Evolutionary conservation across 176 grass and related monocot species (phyloP).

Genomic region (Aegilops tauschii): DNA sequence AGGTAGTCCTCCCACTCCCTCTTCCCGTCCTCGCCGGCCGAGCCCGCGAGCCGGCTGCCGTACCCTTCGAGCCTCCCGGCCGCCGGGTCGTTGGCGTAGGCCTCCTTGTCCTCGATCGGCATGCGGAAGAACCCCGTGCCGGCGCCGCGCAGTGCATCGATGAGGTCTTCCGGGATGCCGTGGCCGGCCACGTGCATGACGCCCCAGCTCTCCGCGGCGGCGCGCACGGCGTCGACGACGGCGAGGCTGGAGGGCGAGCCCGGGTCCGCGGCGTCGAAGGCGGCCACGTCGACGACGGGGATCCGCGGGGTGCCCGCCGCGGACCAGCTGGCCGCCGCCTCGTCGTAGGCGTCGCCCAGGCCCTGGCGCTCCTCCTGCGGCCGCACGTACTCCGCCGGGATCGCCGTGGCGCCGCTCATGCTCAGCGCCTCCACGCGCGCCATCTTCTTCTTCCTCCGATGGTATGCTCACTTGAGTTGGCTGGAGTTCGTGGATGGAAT

Average conservation of each 20-base stretch:
- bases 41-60: slow-evolving; percentile 55
- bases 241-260: not conserved
- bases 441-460: not conserved
- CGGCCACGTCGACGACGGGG: slow-evolving; percentile 68
- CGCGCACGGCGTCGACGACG: slow-evolving; percentile 52
- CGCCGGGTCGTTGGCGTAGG: slow-evolving; percentile 74
- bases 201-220: slow-evolving; percentile 71
- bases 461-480: too few species aligned
- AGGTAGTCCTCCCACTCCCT: slow-evolving; percentile 95
- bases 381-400: slow-evolving; percentile 78
- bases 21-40: slow-evolving; percentile 53
- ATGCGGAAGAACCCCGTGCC: slow-evolving; percentile 69
- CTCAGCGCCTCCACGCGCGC: slow-evolving; percentile 69
- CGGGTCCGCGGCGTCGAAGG: not conserved
- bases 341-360: slow-evolving; percentile 79
- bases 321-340: not conserved
- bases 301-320: slow-evolving; percentile 29
- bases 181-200: slow-evolving; percentile 88
- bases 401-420: slow-evolving; percentile 40
- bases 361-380: slow-evolving; percentile 59
- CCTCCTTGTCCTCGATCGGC: slow-evolving; percentile 64
- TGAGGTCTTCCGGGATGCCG: slow-evolving; percentile 43
- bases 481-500: too few species aligned
- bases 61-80: slow-evolving; percentile 63
- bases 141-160: slow-evolving; percentile 45